These are phyloP conservation scores for Hansenula lynferdii DNA, from an alignment of 1,139 yeast species.

Conservation along the genomic window DNA sequence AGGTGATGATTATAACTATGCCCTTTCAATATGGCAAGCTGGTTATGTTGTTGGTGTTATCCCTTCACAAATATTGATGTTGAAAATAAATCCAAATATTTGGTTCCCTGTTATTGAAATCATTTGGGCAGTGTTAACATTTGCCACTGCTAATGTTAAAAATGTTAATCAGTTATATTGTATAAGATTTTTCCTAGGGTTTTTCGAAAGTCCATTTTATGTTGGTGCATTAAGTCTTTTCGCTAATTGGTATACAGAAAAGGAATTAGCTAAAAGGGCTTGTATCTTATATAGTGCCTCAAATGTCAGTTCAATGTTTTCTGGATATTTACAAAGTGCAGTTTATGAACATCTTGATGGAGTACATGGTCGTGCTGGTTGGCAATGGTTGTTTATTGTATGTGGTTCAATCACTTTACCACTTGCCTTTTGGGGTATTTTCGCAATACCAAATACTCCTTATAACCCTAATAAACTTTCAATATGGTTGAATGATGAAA, in stretches of 20 bases:
- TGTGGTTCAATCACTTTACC: constrained; percentile 62
- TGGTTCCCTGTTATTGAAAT: constrained; percentile 34
- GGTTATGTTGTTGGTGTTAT: constrained; percentile 27
- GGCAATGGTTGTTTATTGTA: constrained; percentile 78
- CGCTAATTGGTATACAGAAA: constrained; percentile 23
- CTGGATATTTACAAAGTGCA: constrained; percentile 54
- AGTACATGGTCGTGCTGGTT: constrained; percentile 50
- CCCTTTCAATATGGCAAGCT: constrained; percentile 23
- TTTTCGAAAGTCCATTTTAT: constrained; percentile 3
- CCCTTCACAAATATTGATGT: constrained; percentile 45
- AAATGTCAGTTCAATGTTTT: constrained; percentile 42
- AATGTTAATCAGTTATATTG: constrained; percentile 34
- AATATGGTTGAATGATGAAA: constrained; percentile 2
- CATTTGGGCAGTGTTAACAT: constrained; percentile 23
- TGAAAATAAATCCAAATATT: constrained; percentile 47
- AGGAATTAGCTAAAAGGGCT: constrained; percentile 31
- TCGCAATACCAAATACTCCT: constrained; percentile 44
- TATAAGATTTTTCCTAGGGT: constrained; percentile 20
- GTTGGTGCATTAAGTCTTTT: constrained; percentile 2
- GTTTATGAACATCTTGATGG: constrained; percentile 47
- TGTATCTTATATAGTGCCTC: constrained; percentile 45
- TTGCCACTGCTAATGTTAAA: constrained; percentile 48
- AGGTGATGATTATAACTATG: constrained; percentile 32
- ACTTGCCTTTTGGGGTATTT: constrained; percentile 41
- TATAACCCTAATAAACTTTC: constrained; percentile 30